These are phyloP conservation scores for Elsinoe perseae DNA, from an alignment of 2,329 filamentous ascomycete species.

Conservation along the genomic window DNA sequence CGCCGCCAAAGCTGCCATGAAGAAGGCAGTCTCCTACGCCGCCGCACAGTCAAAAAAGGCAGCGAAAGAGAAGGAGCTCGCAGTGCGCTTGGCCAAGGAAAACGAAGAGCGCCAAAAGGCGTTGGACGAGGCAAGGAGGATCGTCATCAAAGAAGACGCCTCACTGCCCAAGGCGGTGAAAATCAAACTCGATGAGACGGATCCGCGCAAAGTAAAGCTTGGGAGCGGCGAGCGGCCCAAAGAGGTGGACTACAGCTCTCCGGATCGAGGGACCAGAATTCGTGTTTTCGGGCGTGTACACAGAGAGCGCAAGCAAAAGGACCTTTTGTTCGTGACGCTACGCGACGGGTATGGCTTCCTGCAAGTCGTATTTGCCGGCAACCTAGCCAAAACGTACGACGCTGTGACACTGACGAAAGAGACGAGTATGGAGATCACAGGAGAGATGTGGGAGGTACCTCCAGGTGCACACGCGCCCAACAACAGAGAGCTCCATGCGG, in stretches of 20 bases:
- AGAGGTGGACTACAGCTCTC: constrained; percentile 47
- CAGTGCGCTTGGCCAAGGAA: constrained; percentile 64
- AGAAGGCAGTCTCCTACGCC: constrained; percentile 70
- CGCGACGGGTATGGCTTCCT: constrained; percentile 76
- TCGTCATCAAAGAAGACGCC: constrained; percentile 60
- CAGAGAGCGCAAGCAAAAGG: constrained; percentile 71
- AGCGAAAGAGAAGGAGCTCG: constrained; percentile 65
- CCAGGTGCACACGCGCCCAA: constrained; percentile 70
- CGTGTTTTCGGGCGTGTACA: constrained; percentile 78
- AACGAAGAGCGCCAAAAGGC: constrained; percentile 61
- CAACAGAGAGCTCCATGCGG: constrained; percentile 80
- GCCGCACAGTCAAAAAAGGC: constrained; percentile 79
- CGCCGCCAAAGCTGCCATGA: constrained; percentile 72
- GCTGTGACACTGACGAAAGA: constrained; percentile 77
- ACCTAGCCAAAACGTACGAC: constrained; percentile 86
- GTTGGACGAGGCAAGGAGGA: constrained; percentile 75
- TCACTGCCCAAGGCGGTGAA: constrained; percentile 65
- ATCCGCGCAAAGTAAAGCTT: constrained; percentile 51
- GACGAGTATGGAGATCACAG: constrained; percentile 76
- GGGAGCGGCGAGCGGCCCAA: constrained; percentile 40
- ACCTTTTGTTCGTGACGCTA: constrained; percentile 78
- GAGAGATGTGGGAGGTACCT: constrained; percentile 76
- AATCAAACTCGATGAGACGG: constrained; percentile 68
- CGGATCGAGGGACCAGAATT: constrained; percentile 62
- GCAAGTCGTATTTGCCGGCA: constrained; percentile 74